A percentile compares a stretch with the other conserved stretches of the same genome.
phyloP scores from a whole-genome alignment of 2,329 filamentous ascomycete species.

The Ascochyta koolunga region DNA sequence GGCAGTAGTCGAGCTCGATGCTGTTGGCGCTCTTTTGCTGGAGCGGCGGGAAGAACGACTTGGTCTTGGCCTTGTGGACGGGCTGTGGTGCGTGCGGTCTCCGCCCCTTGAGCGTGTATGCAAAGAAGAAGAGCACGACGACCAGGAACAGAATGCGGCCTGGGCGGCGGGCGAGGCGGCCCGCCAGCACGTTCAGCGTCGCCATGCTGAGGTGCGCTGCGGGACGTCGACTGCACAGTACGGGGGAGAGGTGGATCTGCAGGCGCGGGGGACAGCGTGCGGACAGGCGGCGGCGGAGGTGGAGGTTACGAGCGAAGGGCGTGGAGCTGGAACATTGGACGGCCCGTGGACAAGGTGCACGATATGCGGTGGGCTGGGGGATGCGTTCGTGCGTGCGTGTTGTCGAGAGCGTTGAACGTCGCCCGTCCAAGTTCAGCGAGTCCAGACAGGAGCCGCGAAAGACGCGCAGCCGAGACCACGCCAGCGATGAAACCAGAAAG shows the following conservation, averaged over 20 bases:
- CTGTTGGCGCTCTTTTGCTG: conserved; percentile 34
- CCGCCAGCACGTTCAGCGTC: conserved; percentile 35
- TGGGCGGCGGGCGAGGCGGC: conserved; percentile 37
- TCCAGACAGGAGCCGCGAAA: conserved; percentile 2
- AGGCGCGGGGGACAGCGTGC: neutral
- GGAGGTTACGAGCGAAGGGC: conserved; percentile 4
- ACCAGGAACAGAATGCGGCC: conserved; percentile 41
- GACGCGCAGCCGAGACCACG: conserved; percentile 9
- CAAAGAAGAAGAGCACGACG: conserved; percentile 41
- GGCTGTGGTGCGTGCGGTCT: conserved; percentile 19
- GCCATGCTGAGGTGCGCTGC: conserved; percentile 13
- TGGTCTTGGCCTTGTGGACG: conserved; percentile 40
- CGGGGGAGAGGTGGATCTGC: neutral
- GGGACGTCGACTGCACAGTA: neutral
- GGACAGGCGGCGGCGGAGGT: neutral
- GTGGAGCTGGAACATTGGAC: conserved; percentile 13
- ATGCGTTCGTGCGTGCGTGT: neutral
- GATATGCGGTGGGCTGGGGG: conserved; percentile 1
- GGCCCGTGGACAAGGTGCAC: conserved; percentile 7
- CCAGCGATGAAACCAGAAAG: neutral
- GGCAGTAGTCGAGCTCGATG: conserved; percentile 48
- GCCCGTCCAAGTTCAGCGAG: conserved; percentile 1
- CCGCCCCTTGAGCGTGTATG: conserved; percentile 37
- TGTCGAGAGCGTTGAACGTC: conserved; percentile 3
- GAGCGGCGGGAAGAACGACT: conserved; percentile 47